Evolutionary conservation across 441 rosid genomes (phyloP).

Genomic region (Melastoma candidum): DNA sequence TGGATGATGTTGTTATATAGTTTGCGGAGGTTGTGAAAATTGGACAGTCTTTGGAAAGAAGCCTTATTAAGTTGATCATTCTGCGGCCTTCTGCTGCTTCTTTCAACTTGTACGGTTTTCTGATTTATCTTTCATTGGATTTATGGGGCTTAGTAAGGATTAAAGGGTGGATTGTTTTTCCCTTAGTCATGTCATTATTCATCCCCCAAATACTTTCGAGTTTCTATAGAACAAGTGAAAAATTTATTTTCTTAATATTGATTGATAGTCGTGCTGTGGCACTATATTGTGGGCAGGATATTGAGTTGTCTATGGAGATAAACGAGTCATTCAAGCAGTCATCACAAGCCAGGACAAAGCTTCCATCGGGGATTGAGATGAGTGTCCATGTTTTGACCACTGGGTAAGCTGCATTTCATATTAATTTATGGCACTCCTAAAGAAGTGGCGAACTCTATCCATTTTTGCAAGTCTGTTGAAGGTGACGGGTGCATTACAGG

Average conservation of each 20-base stretch:
- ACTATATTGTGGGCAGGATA: slow-evolving; percentile 46
- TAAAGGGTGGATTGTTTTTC: no score
- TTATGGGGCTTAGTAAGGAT: no score
- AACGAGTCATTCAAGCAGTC: slow-evolving; percentile 97
- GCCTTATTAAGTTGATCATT: no score
- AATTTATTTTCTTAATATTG: not conserved
- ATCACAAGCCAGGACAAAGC: slow-evolving; percentile 97
- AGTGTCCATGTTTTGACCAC: slow-evolving; percentile 97
- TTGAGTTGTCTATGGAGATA: slow-evolving; percentile 95
- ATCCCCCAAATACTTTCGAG: no score
- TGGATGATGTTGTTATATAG: no score
- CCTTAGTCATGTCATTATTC: no score
- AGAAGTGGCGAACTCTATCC: not conserved
- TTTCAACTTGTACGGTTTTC: no score
- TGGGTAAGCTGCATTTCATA: slow-evolving; percentile 43
- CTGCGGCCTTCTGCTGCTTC: no score
- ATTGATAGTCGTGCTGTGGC: not conserved
- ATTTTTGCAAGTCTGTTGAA: not conserved
- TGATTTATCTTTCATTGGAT: no score
- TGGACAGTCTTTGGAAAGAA: no score
- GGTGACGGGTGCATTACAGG: slow-evolving; percentile 35
- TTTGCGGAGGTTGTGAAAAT: no score
- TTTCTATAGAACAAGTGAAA: not conserved
- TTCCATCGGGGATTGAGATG: slow-evolving; percentile 97
- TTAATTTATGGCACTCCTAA: no score